Evolutionary conservation across 2,329 filamentous ascomycete species (phyloP).

Genomic region (Trichocomaceae sp.): DNA sequence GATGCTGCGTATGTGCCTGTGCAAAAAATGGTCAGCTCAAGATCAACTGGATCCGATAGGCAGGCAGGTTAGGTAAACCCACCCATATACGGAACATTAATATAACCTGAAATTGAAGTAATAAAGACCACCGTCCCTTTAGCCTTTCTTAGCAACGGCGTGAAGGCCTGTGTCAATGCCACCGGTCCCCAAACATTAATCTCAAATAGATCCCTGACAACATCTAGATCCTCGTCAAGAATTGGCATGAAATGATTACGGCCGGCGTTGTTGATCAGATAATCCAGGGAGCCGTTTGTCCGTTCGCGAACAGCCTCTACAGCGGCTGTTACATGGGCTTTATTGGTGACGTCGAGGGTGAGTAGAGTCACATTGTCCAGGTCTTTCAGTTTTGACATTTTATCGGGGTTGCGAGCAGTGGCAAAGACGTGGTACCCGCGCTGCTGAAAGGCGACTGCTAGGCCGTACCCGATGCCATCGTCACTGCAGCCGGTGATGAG

Average conservation of each 20-base stretch:
- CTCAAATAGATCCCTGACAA: slow-evolving; percentile 26
- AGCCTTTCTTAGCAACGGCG: slow-evolving; percentile 25
- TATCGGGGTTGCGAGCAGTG: slow-evolving; percentile 26
- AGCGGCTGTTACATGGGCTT: slow-evolving; percentile 22
- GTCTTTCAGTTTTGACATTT: slow-evolving; percentile 21
- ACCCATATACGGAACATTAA: slow-evolving; percentile 22
- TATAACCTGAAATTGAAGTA: slow-evolving; percentile 26
- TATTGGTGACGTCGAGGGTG: slow-evolving; percentile 25
- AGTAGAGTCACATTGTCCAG: slow-evolving; percentile 23
- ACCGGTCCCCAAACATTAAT: slow-evolving; percentile 33
- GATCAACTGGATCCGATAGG: too few species aligned
- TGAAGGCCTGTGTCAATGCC: slow-evolving; percentile 26
- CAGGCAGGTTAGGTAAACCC: neutral
- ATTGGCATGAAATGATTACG: slow-evolving; percentile 22
- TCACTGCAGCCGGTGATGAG: slow-evolving; percentile 36
- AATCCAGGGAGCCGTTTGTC: slow-evolving; percentile 30
- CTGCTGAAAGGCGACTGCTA: slow-evolving; percentile 30
- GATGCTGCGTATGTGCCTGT: slow-evolving; percentile 19
- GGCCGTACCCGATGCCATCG: slow-evolving; percentile 34
- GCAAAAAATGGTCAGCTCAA: too few species aligned
- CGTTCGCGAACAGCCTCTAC: slow-evolving; percentile 15
- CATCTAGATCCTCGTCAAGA: slow-evolving; percentile 13
- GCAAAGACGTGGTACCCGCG: slow-evolving; percentile 34
- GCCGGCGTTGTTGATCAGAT: slow-evolving; percentile 26
- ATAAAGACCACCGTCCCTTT: slow-evolving; percentile 26